phyloP scores from a whole-genome alignment of 192 early-diverging fungal species.

The Pilobolus umbonatus region DNA sequence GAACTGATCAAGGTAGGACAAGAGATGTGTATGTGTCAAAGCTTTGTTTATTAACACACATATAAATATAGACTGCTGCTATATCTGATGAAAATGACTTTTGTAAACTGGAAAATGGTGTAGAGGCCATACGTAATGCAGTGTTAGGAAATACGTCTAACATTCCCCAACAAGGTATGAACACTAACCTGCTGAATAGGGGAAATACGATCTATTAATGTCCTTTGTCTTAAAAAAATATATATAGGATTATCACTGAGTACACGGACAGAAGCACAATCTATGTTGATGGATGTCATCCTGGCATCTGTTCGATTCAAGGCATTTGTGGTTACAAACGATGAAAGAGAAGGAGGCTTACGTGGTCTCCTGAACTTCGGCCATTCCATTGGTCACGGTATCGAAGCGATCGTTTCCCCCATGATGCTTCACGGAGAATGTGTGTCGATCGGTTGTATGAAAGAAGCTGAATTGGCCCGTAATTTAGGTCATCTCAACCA shows the following conservation, averaged over 20 bases:
- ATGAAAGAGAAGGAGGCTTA: slow-evolving; percentile 93
- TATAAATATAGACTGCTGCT: slow-evolving; percentile 71
- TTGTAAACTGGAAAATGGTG: slow-evolving; percentile 79
- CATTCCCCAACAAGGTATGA: slow-evolving; percentile 39
- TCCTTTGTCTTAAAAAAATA: not conserved
- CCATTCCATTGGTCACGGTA: slow-evolving; percentile 94
- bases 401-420: slow-evolving; percentile 88
- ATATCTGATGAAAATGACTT: slow-evolving; percentile 90
- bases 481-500: slow-evolving; percentile 82
- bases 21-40: not conserved
- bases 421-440: slow-evolving; percentile 95
- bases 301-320: slow-evolving; percentile 87
- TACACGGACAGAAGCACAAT: slow-evolving; percentile 58
- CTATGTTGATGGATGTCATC: slow-evolving; percentile 76
- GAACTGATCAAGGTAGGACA: slow-evolving; percentile 82
- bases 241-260: slow-evolving; percentile 48
- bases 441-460: slow-evolving; percentile 90
- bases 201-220: slow-evolving; percentile 5
- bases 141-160: slow-evolving; percentile 47
- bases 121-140: slow-evolving; percentile 71
- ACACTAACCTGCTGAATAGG: not conserved
- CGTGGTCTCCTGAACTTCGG: slow-evolving; percentile 96
- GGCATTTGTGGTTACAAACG: slow-evolving; percentile 90
- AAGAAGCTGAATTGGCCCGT: slow-evolving; percentile 91
- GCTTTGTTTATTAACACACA: not conserved